Evolutionary conservation across 805 yeast species (phyloP).

Genomic region (Alloascoidea africana): DNA sequence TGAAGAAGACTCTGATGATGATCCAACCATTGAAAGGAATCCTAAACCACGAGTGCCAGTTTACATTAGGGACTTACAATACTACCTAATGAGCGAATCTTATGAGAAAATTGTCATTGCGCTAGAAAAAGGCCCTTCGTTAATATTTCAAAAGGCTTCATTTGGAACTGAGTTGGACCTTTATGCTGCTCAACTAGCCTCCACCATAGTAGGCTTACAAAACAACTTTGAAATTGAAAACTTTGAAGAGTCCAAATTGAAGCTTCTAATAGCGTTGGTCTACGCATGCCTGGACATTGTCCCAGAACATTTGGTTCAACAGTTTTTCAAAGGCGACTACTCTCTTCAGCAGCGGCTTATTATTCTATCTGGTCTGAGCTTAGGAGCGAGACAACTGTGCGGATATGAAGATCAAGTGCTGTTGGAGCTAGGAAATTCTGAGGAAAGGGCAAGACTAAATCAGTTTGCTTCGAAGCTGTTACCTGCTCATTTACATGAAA

Average conservation of each 20-base stretch:
- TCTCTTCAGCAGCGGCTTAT: constrained; percentile 67
- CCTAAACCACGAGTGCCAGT: constrained; percentile 33
- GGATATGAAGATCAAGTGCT: constrained; percentile 42
- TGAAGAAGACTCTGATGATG: constrained; percentile 38
- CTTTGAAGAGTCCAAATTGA: constrained; percentile 54
- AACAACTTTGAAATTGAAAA: constrained; percentile 39
- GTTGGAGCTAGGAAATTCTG: constrained; percentile 5
- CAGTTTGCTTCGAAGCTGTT: constrained; percentile 25
- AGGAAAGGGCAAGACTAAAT: constrained; percentile 7
- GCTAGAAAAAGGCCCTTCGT: constrained; percentile 33
- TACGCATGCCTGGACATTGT: constrained; percentile 35
- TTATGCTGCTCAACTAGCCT: constrained; percentile 39
- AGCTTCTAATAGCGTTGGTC: constrained; percentile 48
- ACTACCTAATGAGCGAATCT: constrained; percentile 32
- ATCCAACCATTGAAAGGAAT: constrained; percentile 24
- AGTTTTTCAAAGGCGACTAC: constrained; percentile 57
- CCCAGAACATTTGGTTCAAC: constrained; percentile 19
- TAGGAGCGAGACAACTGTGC: constrained; percentile 59
- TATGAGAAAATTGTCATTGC: constrained; percentile 28
- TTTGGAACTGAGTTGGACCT: constrained; percentile 46
- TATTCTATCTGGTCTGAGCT: constrained; percentile 49
- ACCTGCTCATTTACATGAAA: constrained; percentile 30
- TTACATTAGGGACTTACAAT: constrained; percentile 58
- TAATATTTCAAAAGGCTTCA: constrained; percentile 48
- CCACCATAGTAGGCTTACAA: constrained; percentile 33